Percentiles rank a stretch among this genome's conserved stretches.
These are phyloP conservation scores for Apiotrichum gamsii DNA, from an alignment of 1,284 basidiomycete genomes.

Conservation along the genomic window DNA sequence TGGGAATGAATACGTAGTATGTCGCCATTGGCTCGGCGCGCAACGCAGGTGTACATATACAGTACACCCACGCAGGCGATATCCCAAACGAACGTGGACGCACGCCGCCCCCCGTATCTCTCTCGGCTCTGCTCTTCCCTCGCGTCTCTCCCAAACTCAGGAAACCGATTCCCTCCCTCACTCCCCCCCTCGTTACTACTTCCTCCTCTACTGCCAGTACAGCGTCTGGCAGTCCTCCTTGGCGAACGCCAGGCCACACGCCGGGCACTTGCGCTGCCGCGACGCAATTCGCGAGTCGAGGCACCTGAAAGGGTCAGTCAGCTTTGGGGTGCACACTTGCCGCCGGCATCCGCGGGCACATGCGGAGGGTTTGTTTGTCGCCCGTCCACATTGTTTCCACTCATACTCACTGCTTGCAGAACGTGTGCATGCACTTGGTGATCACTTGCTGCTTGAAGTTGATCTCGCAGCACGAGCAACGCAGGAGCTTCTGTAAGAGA, in stretches of 20 bases:
- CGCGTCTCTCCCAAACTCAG: not conserved
- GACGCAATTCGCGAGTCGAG: slow-evolving; percentile 82
- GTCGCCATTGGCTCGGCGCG: too few relatives aligned
- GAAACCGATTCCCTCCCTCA: not conserved
- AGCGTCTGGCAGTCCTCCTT: slow-evolving; percentile 79
- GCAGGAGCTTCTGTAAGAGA: slow-evolving; percentile 63
- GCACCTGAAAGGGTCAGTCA: slow-evolving; percentile 49
- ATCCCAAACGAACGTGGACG: too few relatives aligned
- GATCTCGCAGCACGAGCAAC: slow-evolving; percentile 84
- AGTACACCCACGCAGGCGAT: too few relatives aligned
- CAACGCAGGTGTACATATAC: too few relatives aligned
- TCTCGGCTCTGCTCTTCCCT: not conserved
- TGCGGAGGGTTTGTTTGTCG: too few relatives aligned
- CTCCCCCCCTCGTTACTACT: not conserved
- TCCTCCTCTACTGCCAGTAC: slow-evolving; percentile 62
- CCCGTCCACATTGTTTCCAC: too few relatives aligned
- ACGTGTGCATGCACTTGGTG: slow-evolving; percentile 83
- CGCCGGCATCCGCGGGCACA: too few relatives aligned
- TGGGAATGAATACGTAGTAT: too few relatives aligned
- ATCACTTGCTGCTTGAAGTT: slow-evolving; percentile 81
- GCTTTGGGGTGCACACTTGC: slow-evolving; percentile 3
- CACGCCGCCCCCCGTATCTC: not conserved
- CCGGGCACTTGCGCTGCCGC: slow-evolving; percentile 92
- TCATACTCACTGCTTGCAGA: slow-evolving; percentile 54
- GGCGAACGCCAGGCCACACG: slow-evolving; percentile 78